Evolutionary conservation across 495 filamentous ascomycete genomes (phyloP).

Genomic region (Xylaria acuta): DNA sequence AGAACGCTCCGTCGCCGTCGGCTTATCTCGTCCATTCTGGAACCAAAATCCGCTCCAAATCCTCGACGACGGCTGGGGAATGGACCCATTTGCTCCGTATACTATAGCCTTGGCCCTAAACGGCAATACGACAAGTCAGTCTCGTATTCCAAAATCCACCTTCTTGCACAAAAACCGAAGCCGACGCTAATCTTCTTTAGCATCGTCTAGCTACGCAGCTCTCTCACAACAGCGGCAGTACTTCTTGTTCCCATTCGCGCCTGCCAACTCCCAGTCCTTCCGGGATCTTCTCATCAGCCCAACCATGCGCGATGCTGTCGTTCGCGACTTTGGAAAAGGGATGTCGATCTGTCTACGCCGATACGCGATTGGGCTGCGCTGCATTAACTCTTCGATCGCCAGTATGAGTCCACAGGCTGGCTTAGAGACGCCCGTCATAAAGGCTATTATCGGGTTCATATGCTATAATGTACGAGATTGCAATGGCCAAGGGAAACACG

Average conservation of each 20-base stretch:
- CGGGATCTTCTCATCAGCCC: conserved; percentile 28
- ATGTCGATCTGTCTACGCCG: conserved; percentile 25
- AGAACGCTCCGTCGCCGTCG: not conserved
- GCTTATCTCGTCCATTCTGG: conserved; percentile 29
- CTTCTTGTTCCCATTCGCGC: conserved; percentile 30
- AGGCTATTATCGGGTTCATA: conserved; percentile 31
- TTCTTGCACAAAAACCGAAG: not conserved
- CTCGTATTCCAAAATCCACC: not conserved
- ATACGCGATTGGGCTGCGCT: conserved; percentile 21
- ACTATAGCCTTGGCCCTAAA: conserved; percentile 21
- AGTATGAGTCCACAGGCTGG: conserved; percentile 17
- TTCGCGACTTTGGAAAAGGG: conserved; percentile 24
- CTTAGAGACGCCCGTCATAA: conserved; percentile 20
- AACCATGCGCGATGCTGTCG: conserved; percentile 25
- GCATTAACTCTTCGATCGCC: conserved; percentile 27
- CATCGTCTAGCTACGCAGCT: conserved; percentile 18
- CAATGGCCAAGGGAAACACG: conserved; percentile 12
- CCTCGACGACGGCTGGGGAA: conserved; percentile 28
- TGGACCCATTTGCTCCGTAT: conserved; percentile 29
- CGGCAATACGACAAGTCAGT: conserved; percentile 23
- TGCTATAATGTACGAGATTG: conserved; percentile 30
- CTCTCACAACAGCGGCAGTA: conserved; percentile 16
- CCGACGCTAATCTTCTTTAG: conserved; percentile 14
- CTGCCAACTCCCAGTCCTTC: conserved; percentile 26
- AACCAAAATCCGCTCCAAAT: conserved; percentile 27